These are phyloP conservation scores for Teunomyces stri DNA, from an alignment of 805 yeast genomes.

Conservation along the genomic window DNA sequence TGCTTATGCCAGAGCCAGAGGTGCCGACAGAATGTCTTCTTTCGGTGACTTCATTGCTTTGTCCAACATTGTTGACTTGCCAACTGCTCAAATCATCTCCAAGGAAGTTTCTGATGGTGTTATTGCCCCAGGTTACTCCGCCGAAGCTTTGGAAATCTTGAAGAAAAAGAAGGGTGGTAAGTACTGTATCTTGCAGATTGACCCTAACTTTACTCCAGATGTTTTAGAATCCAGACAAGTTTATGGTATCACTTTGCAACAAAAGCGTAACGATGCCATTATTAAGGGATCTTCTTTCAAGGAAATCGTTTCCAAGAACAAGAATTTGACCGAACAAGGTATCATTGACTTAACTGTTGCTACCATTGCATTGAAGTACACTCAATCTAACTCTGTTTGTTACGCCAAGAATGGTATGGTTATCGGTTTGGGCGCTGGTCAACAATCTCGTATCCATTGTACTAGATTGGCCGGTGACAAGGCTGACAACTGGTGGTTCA, in stretches of 20 bases:
- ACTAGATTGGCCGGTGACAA: constrained; percentile 99
- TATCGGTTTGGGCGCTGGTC: constrained; percentile 98
- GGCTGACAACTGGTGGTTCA: constrained; percentile 99
- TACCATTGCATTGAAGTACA: constrained; percentile 93
- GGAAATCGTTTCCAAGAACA: constrained; percentile 87
- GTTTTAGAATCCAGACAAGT: constrained; percentile 87
- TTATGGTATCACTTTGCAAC: constrained; percentile 92
- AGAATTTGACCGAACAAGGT: constrained; percentile 87
- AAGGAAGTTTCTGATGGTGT: constrained; percentile 98
- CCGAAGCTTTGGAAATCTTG: constrained; percentile 87
- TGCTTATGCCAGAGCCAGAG: constrained; percentile 99
- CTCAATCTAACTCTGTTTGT: constrained; percentile 98
- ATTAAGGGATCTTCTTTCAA: constrained; percentile 86
- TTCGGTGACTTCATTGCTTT: constrained; percentile 98
- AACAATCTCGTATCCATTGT: constrained; percentile 98
- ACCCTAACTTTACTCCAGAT: constrained; percentile 88
- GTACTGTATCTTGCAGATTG: constrained; percentile 94
- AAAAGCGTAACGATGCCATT: constrained; percentile 96
- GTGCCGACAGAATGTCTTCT: constrained; percentile 99
- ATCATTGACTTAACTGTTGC: constrained; percentile 93
- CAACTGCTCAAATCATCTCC: constrained; percentile 95
- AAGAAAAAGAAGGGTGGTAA: constrained; percentile 95
- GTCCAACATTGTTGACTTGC: constrained; percentile 91
- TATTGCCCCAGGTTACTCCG: constrained; percentile 94
- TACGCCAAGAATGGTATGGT: constrained; percentile 99